Base-by-base conservation (phyloP, 1,139 yeast genomes). In the Pichia sp. region DNA sequence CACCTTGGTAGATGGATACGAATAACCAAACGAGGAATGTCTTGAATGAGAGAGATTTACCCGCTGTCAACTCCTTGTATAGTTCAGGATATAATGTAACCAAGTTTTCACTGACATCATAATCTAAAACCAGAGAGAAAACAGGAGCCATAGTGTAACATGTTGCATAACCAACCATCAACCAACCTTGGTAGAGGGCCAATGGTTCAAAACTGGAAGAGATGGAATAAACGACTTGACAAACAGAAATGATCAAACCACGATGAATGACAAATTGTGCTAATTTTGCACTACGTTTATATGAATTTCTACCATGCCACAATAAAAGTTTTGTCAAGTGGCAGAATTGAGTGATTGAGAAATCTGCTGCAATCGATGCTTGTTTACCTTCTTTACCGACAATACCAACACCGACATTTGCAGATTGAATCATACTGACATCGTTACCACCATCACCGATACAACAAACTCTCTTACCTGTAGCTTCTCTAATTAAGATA, bases 381-480 rank as follows among this genome's bases (percentile, higher is more conserved):
- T 94, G 99, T 57, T 85, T 85, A 27, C 99, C 99, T 67, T 94
- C 99, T 64, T 94, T 94, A 36, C 99, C 99, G 22, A 93, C 99
- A 57, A 94, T 93, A 46, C 99, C 99, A 35, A 94, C 96, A 48
- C 99, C 99, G 11, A 94, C 96, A 69, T 94, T 96, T 0, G 99
- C 99, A 58, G 95, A 87, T 68, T 93, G 99, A 58, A 94, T 94
- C 99, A 94, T 94, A 59, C 96, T 87, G 34, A 94, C 99, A 67
- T 94, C 99, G 61, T 94, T 94, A 58, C 99, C 99, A 56, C 99
- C 99, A 67, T 94, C 99, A 44, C 99, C 99, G 58, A 94, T 94
- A 64, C 99, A 93, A 58, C 98, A 91, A 3, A 91, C 97, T 45
- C 99, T 72, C 61, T 88, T 89, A 7, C 89, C 87, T 0, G 99